These are phyloP conservation scores for Phytophthora multivora DNA, from an alignment of 352 stramenopile genomes.

Conservation along the genomic window DNA sequence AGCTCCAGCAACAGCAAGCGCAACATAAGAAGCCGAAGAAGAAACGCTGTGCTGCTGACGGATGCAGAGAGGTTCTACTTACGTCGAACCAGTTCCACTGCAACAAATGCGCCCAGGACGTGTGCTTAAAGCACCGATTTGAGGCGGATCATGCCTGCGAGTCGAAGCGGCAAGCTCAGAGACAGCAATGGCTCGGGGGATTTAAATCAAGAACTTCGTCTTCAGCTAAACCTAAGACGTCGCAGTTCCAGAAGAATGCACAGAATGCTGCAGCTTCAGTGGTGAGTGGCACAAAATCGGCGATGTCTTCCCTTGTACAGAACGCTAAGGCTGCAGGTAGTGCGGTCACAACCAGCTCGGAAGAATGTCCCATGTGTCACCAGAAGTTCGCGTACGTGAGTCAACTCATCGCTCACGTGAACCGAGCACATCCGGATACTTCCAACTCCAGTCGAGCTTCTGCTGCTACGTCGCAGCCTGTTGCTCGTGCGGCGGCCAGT, in stretches of 20 bases:
- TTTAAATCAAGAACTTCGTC: slow-evolving; percentile 13
- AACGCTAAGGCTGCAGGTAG: slow-evolving; percentile 43
- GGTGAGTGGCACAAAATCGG: slow-evolving; percentile 47
- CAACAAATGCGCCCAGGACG: slow-evolving; percentile 64
- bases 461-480: slow-evolving; percentile 7
- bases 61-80: slow-evolving; percentile 66
- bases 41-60: slow-evolving; percentile 59
- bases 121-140: slow-evolving; percentile 83
- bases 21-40: slow-evolving; percentile 74
- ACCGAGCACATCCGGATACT: slow-evolving; percentile 64
- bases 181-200: slow-evolving; percentile 46
- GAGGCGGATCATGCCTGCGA: slow-evolving; percentile 75
- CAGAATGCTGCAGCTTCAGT: slow-evolving; percentile 37
- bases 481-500: slow-evolving; percentile 6
- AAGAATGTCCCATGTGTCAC: slow-evolving; percentile 77
- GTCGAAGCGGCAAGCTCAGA: slow-evolving; percentile 31
- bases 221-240: slow-evolving; percentile 15
- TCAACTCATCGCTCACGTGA: slow-evolving; percentile 79
- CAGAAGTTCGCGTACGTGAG: slow-evolving; percentile 75
- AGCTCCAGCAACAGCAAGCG: slow-evolving; percentile 32
- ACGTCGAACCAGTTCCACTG: slow-evolving; percentile 79
- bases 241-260: slow-evolving; percentile 37
- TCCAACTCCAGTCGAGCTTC: slow-evolving; percentile 11
- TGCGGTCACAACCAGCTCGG: slow-evolving; percentile 44
- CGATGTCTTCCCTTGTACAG: slow-evolving; percentile 49